Evolutionary conservation across 352 stramenopile species (phyloP).

Genomic region (Elongisporangium prolatum): DNA sequence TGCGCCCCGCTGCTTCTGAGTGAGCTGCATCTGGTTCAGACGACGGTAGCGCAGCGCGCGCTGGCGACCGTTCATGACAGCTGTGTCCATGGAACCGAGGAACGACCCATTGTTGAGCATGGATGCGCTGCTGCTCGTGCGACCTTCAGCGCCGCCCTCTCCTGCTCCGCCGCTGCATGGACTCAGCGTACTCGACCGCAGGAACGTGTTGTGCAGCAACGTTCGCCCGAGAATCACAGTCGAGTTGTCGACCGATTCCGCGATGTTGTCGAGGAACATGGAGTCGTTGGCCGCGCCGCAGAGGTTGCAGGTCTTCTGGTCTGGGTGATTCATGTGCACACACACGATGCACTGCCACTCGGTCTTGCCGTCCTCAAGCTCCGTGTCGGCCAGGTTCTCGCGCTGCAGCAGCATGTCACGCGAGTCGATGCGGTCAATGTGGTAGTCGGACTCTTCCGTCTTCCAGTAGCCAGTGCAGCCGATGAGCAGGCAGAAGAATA

Average conservation of each 20-base stretch:
- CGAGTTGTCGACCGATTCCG: constrained; percentile 21
- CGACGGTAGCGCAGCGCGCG: constrained; percentile 52
- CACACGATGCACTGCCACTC: constrained; percentile 79
- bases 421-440: constrained; percentile 51
- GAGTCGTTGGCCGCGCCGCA: constrained; percentile 56
- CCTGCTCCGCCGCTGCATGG: no score
- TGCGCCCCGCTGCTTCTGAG: constrained; percentile 55
- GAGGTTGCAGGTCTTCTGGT: constrained; percentile 50
- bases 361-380: constrained; percentile 47
- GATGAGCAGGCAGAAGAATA: constrained; percentile 46
- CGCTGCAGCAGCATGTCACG: constrained; percentile 43
- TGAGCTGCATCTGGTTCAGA: constrained; percentile 66
- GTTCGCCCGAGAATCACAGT: constrained; percentile 23
- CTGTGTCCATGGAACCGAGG: constrained; percentile 18
- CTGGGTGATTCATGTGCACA: constrained; percentile 69
- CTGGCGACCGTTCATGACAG: constrained; percentile 36
- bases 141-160: neutral
- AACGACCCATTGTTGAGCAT: constrained; percentile 21
- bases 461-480: constrained; percentile 36
- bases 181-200: neutral
- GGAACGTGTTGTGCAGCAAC: constrained; percentile 18
- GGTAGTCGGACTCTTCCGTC: constrained; percentile 25
- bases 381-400: constrained; percentile 63
- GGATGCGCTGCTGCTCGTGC: constrained; percentile 5
- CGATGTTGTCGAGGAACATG: constrained; percentile 4